A percentile compares a stretch with the other conserved stretches of the same genome.
phyloP scores from a whole-genome alignment of 1,139 yeast genomes.

The Diutina rugosa region DNA sequence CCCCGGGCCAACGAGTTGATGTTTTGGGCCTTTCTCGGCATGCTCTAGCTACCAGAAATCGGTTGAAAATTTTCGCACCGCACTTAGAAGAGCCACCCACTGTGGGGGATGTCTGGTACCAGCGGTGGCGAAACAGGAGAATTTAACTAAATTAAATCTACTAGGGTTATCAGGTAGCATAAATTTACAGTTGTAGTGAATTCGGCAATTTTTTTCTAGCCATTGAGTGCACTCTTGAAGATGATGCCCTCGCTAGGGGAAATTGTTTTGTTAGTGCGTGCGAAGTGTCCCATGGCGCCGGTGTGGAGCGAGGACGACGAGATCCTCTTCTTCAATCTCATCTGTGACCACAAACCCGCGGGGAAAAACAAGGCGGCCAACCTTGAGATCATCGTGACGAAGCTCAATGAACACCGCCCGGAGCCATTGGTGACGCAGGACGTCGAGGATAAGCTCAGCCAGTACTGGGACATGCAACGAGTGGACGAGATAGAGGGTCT shows the following conservation, averaged over 20 bases:
- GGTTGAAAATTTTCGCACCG: background rate
- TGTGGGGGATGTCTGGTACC: background rate
- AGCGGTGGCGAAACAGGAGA: background rate
- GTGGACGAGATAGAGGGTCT: background rate
- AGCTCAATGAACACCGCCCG: conserved; percentile 25
- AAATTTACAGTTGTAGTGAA: background rate
- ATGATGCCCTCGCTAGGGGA: background rate
- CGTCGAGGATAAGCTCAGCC: conserved; percentile 18
- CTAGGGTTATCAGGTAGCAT: background rate
- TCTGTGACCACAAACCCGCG: conserved; percentile 59
- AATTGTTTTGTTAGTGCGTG: background rate
- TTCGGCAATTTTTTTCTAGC: background rate
- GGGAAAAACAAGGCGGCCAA: conserved; percentile 48
- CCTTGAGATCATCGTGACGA: conserved; percentile 40
- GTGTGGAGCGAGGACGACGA: conserved; percentile 56
- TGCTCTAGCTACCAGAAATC: conserved; percentile 8
- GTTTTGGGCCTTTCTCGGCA: conserved; percentile 54
- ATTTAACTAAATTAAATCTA: background rate
- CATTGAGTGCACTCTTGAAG: no score
- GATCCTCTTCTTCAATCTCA: conserved; percentile 47
- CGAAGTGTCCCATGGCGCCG: background rate
- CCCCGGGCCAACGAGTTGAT: conserved; percentile 54
- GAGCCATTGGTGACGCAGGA: conserved; percentile 3
- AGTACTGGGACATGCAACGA: conserved; percentile 6
- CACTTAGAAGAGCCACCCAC: background rate